Conservation (phyloP, 257 asterid genomes). For the Linaria vulgaris region DNA sequence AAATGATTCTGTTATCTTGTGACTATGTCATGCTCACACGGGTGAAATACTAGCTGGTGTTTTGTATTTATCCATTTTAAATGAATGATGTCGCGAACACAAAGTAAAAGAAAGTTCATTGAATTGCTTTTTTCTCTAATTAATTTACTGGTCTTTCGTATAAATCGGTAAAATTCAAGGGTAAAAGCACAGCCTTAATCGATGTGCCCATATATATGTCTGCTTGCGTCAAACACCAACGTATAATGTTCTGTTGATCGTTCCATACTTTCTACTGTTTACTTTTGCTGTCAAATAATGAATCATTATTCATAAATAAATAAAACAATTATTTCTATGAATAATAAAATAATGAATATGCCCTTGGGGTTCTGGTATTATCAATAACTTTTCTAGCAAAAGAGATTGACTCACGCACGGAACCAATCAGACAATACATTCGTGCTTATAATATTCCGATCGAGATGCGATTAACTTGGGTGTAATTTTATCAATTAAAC, state of each 20-base stretch:
- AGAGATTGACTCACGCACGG: too few species aligned
- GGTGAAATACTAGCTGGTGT: background rate
- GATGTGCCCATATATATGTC: slow-evolving; percentile 19
- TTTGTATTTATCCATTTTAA: background rate
- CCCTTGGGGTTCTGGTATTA: too few species aligned
- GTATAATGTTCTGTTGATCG: background rate
- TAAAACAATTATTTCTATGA: too few species aligned
- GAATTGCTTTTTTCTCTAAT: slow-evolving; percentile 17
- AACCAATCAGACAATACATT: too few species aligned
- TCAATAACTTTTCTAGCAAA: too few species aligned
- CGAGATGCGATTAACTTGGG: too few species aligned
- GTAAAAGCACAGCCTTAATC: slow-evolving; percentile 3
- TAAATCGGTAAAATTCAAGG: slow-evolving; percentile 1
- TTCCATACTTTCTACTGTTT: background rate
- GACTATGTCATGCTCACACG: background rate
- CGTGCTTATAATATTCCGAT: too few species aligned
- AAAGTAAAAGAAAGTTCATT: slow-evolving; percentile 11
- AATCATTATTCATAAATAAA: too few species aligned
- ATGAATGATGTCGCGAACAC: background rate
- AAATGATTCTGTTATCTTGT: background rate
- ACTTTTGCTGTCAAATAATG: background rate
- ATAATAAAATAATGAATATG: too few species aligned
- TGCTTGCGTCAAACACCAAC: slow-evolving; percentile 1
- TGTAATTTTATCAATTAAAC: too few species aligned
- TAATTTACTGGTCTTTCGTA: slow-evolving; percentile 18